phyloP scores from a whole-genome alignment of 1,139 yeast genomes.

The Kodamaea derodonti region DNA sequence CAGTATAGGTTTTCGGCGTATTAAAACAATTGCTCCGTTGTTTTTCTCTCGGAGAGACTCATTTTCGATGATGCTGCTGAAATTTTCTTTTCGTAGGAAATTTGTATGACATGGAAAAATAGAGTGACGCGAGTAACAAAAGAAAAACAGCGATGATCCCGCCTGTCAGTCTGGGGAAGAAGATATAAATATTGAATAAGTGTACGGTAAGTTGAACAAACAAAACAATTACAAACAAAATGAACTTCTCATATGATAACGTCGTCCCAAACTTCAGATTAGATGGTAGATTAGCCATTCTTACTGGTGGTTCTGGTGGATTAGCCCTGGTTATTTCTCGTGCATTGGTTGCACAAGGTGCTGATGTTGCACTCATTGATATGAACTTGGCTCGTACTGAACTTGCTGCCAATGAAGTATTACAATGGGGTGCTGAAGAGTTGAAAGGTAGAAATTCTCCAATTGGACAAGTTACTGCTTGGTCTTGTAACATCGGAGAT shows the following conservation, averaged over 20 bases:
- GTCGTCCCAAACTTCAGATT: slow-evolving; percentile 56
- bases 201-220: too few relatives aligned
- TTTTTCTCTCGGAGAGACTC: neutral
- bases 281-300: slow-evolving; percentile 67
- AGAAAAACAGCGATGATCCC: neutral
- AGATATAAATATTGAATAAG: neutral
- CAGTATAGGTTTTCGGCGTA: too few relatives aligned
- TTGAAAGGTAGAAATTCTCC: slow-evolving; percentile 40
- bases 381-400: slow-evolving; percentile 58
- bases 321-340: slow-evolving; percentile 65
- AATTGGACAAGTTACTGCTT: slow-evolving; percentile 54
- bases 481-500: slow-evolving; percentile 77
- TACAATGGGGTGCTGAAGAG: slow-evolving; percentile 50
- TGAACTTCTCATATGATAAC: slow-evolving; percentile 36
- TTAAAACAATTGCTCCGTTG: neutral
- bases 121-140: neutral
- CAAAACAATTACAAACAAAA: slow-evolving; percentile 2
- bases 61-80: too few relatives aligned
- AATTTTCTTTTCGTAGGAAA: neutral
- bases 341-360: slow-evolving; percentile 63
- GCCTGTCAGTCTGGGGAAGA: neutral
- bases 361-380: slow-evolving; percentile 74
- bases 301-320: slow-evolving; percentile 87
- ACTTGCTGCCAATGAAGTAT: slow-evolving; percentile 57
- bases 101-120: neutral